Evolutionary conservation across 1,284 basidiomycete genomes (phyloP), one percentile per base, ranked within the genome.

Genomic region (Ceratobasidium sp.): DNA sequence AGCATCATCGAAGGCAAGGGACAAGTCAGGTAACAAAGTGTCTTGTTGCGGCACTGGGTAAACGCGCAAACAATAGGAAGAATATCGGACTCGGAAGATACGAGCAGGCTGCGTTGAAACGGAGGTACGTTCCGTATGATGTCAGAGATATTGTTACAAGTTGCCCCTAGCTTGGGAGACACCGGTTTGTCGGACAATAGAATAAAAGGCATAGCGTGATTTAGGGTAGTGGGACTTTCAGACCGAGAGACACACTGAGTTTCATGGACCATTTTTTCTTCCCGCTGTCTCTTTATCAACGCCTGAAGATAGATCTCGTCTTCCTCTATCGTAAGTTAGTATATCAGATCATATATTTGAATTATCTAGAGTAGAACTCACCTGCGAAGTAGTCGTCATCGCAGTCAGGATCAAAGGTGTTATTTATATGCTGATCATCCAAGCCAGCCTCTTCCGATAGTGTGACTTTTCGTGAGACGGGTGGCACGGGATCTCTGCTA

Each of bases 11-110:
- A 46, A n/a, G n/a, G 40, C 57, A 48, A 15, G 3, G 69, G n/a
- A n/a, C 44, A 71, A 15, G 61, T n/a, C 57, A 71, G 4, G n/a
- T 71, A 71, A 57, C 69, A 71, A 10, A 71, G 9, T 1, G 61
- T 38, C 15, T 71, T 71, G 26, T 46, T 42, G n/a, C 42, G 61
- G 10, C 40, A 4, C 26, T 28, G 44, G 3, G 69, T 20, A 48
- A 71, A 38, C 28, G 20, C 56, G 9, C 56, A 71, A 12, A 61
- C 69, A 4, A 33, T n/a, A 3, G 57, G 38, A 12, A 71, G 23
- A 5, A 71, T 42, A 28, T 71, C 57, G 38, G 42, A n/a, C 42
- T 71, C 69, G 40, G 3, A 15, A 12, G 26, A 2, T 4, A 71
- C 69, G 12, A 46, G 40, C 4, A 48, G 23, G 23, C 42, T 46